Percentiles rank a stretch among this genome's conserved stretches.
Conservation (phyloP, 176 grass and related monocot genomes). For the Oryza officinalis region DNA sequence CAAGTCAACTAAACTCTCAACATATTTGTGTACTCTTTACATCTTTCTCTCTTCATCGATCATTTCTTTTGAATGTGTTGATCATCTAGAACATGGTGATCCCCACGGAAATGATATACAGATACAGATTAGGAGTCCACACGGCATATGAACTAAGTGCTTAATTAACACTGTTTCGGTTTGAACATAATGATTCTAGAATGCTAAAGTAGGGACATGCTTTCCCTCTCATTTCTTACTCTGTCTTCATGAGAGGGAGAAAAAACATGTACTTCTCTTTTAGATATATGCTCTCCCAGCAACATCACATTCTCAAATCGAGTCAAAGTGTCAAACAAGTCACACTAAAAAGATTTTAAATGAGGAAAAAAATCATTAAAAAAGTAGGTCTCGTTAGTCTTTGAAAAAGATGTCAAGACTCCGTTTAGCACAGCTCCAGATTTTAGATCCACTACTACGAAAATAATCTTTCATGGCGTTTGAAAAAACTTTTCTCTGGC, state of each 20-base stretch:
- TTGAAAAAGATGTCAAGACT: not conserved
- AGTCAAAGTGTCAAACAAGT: not conserved
- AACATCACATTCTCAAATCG: not conserved
- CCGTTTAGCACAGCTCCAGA: no score
- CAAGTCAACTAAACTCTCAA: conserved; percentile 9
- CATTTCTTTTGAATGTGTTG: not conserved
- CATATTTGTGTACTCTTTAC: not conserved
- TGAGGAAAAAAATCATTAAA: not conserved
- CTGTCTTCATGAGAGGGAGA: conserved; percentile 21
- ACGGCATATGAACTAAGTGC: not conserved
- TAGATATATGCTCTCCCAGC: not conserved
- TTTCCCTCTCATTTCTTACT: conserved; percentile 17
- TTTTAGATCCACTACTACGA: no score
- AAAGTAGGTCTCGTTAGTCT: not conserved
- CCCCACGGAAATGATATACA: not conserved
- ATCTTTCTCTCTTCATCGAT: not conserved
- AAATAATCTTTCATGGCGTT: no score
- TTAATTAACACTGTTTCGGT: conserved; percentile 21
- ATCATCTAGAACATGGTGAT: not conserved
- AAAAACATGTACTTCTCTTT: not conserved
- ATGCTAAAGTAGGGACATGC: conserved; percentile 11
- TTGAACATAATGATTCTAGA: conserved; percentile 27
- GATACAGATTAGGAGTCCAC: not conserved
- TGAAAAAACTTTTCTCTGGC: no score
- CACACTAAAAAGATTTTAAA: not conserved